These are phyloP conservation scores for Clonostachys sp. DNA, from an alignment of 2,329 filamentous ascomycete genomes.

Conservation along the genomic window DNA sequence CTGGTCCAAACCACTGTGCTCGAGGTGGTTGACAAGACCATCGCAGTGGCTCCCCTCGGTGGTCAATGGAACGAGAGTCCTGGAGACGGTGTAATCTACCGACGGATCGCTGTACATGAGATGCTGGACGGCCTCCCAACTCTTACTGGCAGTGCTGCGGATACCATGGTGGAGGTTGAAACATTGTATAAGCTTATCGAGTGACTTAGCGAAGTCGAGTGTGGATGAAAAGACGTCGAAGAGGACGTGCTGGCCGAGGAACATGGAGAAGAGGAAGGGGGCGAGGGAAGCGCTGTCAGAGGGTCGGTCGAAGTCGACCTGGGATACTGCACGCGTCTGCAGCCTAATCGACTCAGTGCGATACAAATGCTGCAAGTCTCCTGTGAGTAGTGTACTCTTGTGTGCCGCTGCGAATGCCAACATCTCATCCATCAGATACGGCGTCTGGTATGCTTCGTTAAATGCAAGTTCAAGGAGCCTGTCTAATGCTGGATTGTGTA, in stretches of 20 bases:
- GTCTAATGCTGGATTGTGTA: no score
- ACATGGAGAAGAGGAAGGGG: constrained; percentile 23
- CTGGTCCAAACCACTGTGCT: constrained; percentile 8
- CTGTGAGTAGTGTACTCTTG: constrained; percentile 11
- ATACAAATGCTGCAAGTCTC: constrained; percentile 9
- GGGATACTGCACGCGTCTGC: constrained; percentile 22
- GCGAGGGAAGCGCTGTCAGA: constrained; percentile 15
- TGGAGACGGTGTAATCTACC: background rate
- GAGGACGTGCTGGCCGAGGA: constrained; percentile 30
- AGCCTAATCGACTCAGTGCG: constrained; percentile 20
- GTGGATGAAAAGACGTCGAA: constrained; percentile 27
- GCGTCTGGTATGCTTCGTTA: constrained; percentile 7
- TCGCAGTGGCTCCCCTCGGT: background rate
- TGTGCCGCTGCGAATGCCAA: constrained; percentile 29
- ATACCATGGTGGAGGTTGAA: constrained; percentile 25
- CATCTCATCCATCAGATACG: constrained; percentile 30
- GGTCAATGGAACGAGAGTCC: constrained; percentile 1
- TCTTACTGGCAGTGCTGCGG: constrained; percentile 23
- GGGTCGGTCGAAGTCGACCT: constrained; percentile 13
- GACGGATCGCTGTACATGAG: constrained; percentile 11
- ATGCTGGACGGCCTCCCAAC: constrained; percentile 22
- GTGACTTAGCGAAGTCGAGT: constrained; percentile 18
- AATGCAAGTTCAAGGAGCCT: no score
- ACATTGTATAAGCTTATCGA: constrained; percentile 20
- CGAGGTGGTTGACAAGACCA: constrained; percentile 7